phyloP scores from a whole-genome alignment of 2,329 filamentous ascomycete genomes.

The Penicillium oxalicum region DNA sequence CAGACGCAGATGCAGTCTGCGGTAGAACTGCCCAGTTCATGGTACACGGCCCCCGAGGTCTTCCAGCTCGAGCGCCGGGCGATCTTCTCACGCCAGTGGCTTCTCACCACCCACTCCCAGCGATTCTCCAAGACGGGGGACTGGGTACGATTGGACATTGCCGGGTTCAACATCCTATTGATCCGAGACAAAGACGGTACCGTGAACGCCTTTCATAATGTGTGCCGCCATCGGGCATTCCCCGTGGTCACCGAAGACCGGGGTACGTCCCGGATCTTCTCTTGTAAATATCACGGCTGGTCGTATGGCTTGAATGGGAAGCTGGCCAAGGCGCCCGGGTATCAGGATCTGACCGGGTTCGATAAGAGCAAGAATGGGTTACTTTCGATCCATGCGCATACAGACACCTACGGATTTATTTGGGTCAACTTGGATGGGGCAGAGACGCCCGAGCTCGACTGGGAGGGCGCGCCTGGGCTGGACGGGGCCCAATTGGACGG shows the following conservation, averaged over 20 bases:
- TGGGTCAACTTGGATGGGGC: conserved; percentile 19
- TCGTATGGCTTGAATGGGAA: conserved; percentile 22
- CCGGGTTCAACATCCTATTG: conserved; percentile 53
- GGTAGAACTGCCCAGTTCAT: conserved; percentile 45
- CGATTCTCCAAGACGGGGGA: conserved; percentile 13
- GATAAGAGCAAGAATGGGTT: conserved; percentile 22
- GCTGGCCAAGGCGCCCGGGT: conserved; percentile 19
- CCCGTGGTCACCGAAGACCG: conserved; percentile 18
- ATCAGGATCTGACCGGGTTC: conserved; percentile 19
- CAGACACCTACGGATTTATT: conserved; percentile 18
- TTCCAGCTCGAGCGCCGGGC: conserved; percentile 15
- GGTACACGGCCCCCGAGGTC: conserved; percentile 26
- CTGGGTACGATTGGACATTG: conserved; percentile 21
- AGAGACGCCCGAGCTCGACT: conserved; percentile 13
- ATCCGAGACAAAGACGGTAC: conserved; percentile 28
- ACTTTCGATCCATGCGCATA: conserved; percentile 17
- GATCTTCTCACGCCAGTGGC: conserved; percentile 17
- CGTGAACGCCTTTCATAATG: conserved; percentile 39
- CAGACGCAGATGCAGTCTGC: conserved; percentile 6
- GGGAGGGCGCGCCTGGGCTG: conserved; percentile 15
- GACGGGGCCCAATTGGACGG: conserved; percentile 11
- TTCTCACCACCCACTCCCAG: conserved; percentile 12
- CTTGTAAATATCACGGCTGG: conserved; percentile 23
- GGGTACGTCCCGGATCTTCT: conserved; percentile 17
- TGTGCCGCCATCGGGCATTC: conserved; percentile 22